Base-by-base conservation (phyloP, 768 basidiomycete species). In the Pleurotus tuoliensis region DNA sequence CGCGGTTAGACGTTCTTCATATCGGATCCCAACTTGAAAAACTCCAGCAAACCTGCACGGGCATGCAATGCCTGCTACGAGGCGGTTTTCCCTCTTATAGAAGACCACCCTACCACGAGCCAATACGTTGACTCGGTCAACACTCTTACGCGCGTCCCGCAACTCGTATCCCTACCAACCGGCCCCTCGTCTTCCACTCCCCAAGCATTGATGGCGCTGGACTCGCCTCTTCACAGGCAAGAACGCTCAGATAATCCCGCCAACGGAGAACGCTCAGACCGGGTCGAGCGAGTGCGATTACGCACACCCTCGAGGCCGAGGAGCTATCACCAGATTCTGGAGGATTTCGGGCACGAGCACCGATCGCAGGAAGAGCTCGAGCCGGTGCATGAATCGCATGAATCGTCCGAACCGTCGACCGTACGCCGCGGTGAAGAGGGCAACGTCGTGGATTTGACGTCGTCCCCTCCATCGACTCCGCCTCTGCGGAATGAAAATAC, bases 41-140 rank as follows among this genome's bases (percentile, higher is more conserved):
- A 76, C 38, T 68, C 69, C 47, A 64, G 71, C 67, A 74, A 88
- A 64, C 76, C 89, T 39, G 87, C 90, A 1, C 81, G 94, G 3
- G 87, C 92, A 5, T 96, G 94, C 67, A 86, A 91, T 55, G 80
- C 87, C 1, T 96, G 94, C 69, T 96, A 87, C 63, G 89, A 92
- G 59, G 81, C 87, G 11, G 88, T 94, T 15, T 96, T 96, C 62
- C 92, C 92, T 0, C 56, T 88, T 2, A 63, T 87, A 37, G 30
- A 34, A 34, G 71, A 78, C 16, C 60, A 65, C 8, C 62, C 63
- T 16, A 47, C 63, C 11, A 16, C 58, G 45, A n/a, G 58, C 47
- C 53, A 57, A 38, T 62, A 66, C 50, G 45, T 64, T 27, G 73
- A 76, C 61, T 77, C 81, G 0, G 75, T 80, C 46, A 70, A 78